Conservation (phyloP, 2,329 filamentous ascomycete species). For the Cladosporium velox region DNA sequence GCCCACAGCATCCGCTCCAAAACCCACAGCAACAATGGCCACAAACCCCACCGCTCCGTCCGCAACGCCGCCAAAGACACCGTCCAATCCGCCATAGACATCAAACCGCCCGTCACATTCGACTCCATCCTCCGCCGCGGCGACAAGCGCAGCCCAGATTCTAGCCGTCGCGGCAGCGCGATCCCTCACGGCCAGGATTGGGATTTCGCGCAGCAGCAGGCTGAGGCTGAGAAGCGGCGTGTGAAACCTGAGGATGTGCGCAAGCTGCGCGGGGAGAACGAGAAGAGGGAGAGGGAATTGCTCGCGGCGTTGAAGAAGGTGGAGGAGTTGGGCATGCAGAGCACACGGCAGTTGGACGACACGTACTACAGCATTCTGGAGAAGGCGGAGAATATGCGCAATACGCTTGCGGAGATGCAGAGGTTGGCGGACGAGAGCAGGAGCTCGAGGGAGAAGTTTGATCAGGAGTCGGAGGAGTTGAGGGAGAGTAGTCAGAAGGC, state of each 20-base stretch:
- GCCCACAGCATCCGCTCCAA: conserved; percentile 16
- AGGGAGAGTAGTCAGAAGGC: conserved; percentile 60
- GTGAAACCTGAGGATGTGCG: conserved; percentile 44
- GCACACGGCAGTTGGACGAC: conserved; percentile 67
- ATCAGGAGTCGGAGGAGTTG: conserved; percentile 48
- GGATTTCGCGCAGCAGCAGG: conserved; percentile 26
- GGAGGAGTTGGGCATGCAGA: conserved; percentile 58
- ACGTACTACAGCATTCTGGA: conserved; percentile 74
- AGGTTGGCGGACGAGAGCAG: conserved; percentile 65
- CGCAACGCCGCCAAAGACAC: conserved; percentile 43
- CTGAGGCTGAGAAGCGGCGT: conserved; percentile 25
- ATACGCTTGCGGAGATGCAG: conserved; percentile 64
- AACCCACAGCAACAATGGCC: conserved; percentile 19
- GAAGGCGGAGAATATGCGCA: conserved; percentile 65
- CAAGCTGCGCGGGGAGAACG: conserved; percentile 41
- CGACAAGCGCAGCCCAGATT: conserved; percentile 32
- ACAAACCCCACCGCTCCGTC: conserved; percentile 24
- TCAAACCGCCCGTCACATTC: conserved; percentile 48
- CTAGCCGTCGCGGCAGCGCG: conserved; percentile 29
- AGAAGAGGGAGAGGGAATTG: conserved; percentile 44
- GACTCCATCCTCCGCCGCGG: conserved; percentile 42
- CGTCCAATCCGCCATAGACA: conserved; percentile 48
- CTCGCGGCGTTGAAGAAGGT: conserved; percentile 49
- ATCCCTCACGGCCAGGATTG: conserved; percentile 20
- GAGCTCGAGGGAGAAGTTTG: conserved; percentile 53